phyloP scores from a whole-genome alignment of 768 basidiomycete species.

The Boletus vinaceobasis region DNA sequence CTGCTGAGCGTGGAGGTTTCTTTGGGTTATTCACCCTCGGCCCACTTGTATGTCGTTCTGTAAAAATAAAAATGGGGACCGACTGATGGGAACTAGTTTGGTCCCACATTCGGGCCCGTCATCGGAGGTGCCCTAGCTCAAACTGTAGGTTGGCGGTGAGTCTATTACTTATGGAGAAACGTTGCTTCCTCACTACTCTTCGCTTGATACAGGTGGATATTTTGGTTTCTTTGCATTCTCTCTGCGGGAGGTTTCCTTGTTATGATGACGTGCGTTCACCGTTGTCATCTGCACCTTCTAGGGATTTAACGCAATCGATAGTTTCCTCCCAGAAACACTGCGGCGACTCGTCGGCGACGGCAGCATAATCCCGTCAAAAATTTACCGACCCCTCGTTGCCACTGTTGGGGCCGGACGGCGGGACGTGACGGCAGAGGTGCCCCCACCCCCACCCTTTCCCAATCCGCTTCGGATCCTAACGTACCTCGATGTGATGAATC shows the following conservation, averaged over 20 bases:
- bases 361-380: slow-evolving; percentile 23
- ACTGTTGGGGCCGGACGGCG: slow-evolving; percentile 24
- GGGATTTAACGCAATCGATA: background rate
- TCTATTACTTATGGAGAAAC: background rate
- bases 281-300: background rate
- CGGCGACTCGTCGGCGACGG: slow-evolving; percentile 29
- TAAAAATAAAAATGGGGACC: background rate
- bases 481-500: slow-evolving; percentile 35
- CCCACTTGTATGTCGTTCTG: slow-evolving; percentile 45
- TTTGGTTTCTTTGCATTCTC: slow-evolving; percentile 21
- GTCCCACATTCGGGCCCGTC: slow-evolving; percentile 50
- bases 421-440: background rate
- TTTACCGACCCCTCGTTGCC: slow-evolving; percentile 28
- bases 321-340: slow-evolving; percentile 23
- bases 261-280: slow-evolving; percentile 9
- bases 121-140: slow-evolving; percentile 55
- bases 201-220: slow-evolving; percentile 16
- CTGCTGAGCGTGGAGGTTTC: slow-evolving; percentile 71
- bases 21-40: slow-evolving; percentile 65
- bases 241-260: slow-evolving; percentile 12
- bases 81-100: slow-evolving; percentile 35
- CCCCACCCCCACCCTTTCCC: slow-evolving; percentile 23
- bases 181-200: background rate
- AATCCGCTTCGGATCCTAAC: slow-evolving; percentile 39
- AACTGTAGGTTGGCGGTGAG: slow-evolving; percentile 61